phyloP scores from a whole-genome alignment of 305 asterid species.

The Fraxinus latifolia region DNA sequence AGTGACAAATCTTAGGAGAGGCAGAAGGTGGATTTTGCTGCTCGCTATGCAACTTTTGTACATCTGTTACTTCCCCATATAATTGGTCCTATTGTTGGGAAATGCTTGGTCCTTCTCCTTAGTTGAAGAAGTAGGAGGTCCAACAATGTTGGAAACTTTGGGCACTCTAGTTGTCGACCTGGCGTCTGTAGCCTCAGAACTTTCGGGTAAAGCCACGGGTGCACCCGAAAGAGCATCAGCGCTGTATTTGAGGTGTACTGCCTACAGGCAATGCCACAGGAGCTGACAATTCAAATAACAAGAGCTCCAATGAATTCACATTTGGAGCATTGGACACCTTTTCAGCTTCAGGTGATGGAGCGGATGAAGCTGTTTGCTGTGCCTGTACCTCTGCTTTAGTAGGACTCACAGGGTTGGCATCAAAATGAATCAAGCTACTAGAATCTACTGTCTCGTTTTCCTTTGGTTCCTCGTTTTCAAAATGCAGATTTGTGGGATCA shows the following conservation, averaged over 20 bases:
- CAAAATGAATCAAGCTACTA: conserved; percentile 65
- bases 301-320: conserved; percentile 43
- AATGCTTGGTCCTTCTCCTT: conserved; percentile 16
- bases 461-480: conserved; percentile 24
- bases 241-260: conserved; percentile 7
- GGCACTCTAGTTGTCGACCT: conserved; percentile 21
- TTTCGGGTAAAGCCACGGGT: conserved; percentile 19
- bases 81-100: conserved; percentile 12
- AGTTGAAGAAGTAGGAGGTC: conserved; percentile 19
- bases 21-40: conserved; percentile 22
- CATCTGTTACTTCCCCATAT: conserved; percentile 17
- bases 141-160: conserved; percentile 21
- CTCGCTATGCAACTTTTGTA: conserved; percentile 10
- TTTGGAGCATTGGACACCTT: conserved; percentile 28
- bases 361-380: conserved; percentile 20
- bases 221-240: conserved; percentile 22
- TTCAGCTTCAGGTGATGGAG: conserved; percentile 30
- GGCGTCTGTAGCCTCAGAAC: conserved; percentile 17
- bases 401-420: conserved; percentile 36
- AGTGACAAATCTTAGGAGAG: conserved; percentile 18
- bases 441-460: conserved; percentile 28
- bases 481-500: conserved; percentile 22
- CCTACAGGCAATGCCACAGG: conserved; percentile 35
- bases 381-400: conserved; percentile 24
- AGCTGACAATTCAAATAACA: conserved; percentile 47